Conservation (phyloP, 78 protist species). For the Dictyostelium purpureum region DNA sequence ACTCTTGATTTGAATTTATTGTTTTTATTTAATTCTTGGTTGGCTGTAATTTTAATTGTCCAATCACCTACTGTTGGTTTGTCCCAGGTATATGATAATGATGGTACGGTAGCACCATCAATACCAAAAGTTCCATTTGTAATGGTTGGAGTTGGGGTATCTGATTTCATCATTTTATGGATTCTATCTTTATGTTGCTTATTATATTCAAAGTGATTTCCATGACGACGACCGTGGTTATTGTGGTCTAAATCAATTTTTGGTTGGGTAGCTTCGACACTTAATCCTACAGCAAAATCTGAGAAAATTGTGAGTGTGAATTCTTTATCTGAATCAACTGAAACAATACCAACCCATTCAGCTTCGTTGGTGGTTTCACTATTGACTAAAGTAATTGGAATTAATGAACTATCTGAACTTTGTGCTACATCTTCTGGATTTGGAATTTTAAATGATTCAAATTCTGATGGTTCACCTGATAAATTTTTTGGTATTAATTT, state of each 20-base stretch:
- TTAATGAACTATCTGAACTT: constrained; percentile 25
- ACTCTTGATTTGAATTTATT: background rate
- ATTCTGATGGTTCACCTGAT: constrained; percentile 62
- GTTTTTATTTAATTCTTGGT: background rate
- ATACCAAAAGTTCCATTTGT: constrained; percentile 44
- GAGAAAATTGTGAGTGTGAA: constrained; percentile 37
- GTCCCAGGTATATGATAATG: constrained; percentile 16
- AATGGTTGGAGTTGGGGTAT: background rate
- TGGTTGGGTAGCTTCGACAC: constrained; percentile 36
- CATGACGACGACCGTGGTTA: background rate
- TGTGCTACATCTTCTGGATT: constrained; percentile 53
- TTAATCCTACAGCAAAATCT: background rate
- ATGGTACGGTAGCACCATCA: constrained; percentile 40
- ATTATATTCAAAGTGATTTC: background rate
- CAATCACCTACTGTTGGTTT: constrained; percentile 51
- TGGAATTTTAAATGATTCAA: constrained; percentile 23
- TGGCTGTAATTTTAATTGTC: constrained; percentile 44
- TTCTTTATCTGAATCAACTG: constrained; percentile 46
- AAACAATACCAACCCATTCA: constrained; percentile 51
- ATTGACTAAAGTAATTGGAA: background rate
- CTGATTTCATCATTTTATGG: background rate
- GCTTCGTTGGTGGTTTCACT: constrained; percentile 4
- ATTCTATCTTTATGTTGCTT: background rate
- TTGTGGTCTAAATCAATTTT: background rate
- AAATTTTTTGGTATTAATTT: constrained; percentile 49